Evolutionary conservation across 148 eudicot species (phyloP), one percentile per base, ranked within the genome.

Genomic region (Simmondsia chinensis): DNA sequence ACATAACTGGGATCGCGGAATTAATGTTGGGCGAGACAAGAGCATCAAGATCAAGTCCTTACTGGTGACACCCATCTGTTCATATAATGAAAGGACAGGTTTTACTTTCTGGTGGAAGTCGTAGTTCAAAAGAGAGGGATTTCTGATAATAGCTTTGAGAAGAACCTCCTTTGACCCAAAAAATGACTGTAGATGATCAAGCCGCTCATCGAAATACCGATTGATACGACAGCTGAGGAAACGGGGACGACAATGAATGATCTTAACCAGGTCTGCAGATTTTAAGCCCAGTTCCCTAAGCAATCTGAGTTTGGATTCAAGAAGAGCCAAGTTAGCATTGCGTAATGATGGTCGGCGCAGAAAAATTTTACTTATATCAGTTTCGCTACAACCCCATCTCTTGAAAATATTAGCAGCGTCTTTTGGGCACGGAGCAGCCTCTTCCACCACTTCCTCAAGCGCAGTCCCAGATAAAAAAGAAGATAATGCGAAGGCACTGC

Each of bases 61-160:
- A 46, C 44, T 62, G 34, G 49, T 56, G 23, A 87, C 27, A 33
- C 88, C 94, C 68, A 83, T 7, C 13, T 53, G 38, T 32, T 79
- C 69, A 33, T 82, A 82, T 34, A 64, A 10, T 6, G 48, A 60
- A 18, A 87, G n/a, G 0, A 65, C 52, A 0, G 94, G 88, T 31
- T 49, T 60, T 12, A 79, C 56, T 12, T 40, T 56, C 9, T 62
- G 49, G 4, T 64, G 51, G 20, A 76, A 67, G 63, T 82, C 82
- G 46, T 82, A 82, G 15, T 59, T 56, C 16, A 87, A 66, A 4
- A 82, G 56, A n/a, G 96, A 79, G 31, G 96, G 96, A 41, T 82
- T 87, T 14, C 80, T 54, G 9, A 66, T 48, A 37, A 87, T 66
- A 13, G 85, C 82, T 64, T 62, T 76, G 6, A 72, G 37, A 21